A percentile compares a stretch with the other conserved stretches of the same genome.
Conservation (phyloP, 495 filamentous ascomycete species). For the Bathelium albidoporum region DNA sequence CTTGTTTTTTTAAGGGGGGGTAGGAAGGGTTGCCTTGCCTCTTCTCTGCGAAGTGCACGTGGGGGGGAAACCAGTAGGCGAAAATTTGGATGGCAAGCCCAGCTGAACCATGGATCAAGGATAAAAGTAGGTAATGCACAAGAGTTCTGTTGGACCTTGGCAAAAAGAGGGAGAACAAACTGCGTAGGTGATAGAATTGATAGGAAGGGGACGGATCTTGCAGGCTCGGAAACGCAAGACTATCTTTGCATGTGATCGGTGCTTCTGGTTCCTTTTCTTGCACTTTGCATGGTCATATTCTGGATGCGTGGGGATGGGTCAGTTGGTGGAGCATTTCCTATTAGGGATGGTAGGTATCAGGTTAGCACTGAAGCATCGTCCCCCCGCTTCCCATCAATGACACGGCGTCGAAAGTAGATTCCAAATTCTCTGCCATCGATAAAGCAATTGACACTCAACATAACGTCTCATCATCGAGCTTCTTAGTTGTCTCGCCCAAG, state of each 20-base stretch:
- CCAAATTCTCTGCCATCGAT: background rate
- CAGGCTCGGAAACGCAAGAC: background rate
- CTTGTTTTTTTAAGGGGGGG: too few relatives aligned
- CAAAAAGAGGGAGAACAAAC: background rate
- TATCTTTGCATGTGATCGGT: background rate
- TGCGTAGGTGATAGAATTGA: background rate
- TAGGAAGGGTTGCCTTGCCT: too few relatives aligned
- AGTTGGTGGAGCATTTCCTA: background rate
- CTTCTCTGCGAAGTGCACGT: background rate
- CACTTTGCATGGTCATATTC: background rate
- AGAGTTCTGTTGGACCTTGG: background rate
- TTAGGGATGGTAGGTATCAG: background rate
- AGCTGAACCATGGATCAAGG: conserved; percentile 4
- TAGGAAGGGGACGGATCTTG: background rate
- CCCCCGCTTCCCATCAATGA: background rate
- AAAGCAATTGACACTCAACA: background rate
- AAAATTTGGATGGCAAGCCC: background rate
- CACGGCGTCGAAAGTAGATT: background rate
- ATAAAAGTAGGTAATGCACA: background rate
- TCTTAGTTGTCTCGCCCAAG: background rate
- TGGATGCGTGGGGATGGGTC: background rate
- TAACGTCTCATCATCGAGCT: background rate
- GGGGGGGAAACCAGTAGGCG: background rate
- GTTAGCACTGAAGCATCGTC: too few relatives aligned
- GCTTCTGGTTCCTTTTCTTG: background rate